A percentile compares a stretch with the other conserved stretches of the same genome.
Evolutionary conservation across 176 grass and related monocot species (phyloP).

Genomic region (Triticum urartu): DNA sequence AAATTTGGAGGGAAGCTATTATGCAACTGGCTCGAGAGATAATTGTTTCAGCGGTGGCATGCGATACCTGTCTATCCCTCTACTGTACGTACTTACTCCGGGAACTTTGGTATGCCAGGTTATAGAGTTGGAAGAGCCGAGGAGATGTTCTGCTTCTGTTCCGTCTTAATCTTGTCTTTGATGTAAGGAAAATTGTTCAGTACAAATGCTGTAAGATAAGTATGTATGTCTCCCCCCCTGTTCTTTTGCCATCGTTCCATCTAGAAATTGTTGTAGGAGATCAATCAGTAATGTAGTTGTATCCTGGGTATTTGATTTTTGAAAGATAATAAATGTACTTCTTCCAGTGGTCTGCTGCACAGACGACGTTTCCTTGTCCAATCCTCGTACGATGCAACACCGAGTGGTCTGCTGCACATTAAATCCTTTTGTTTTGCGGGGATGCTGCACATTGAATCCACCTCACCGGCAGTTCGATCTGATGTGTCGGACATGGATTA

Average conservation of each 20-base stretch:
- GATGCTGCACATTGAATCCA: too few relatives aligned
- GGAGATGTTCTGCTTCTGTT: slow-evolving; percentile 1
- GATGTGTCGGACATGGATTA: too few relatives aligned
- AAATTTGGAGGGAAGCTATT: background rate
- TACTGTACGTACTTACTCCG: slow-evolving; percentile 32
- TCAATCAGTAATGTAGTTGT: background rate
- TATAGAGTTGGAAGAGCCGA: slow-evolving; percentile 43
- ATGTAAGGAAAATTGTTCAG: background rate
- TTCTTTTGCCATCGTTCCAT: background rate
- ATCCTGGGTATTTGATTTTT: background rate
- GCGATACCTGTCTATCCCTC: background rate
- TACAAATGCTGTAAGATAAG: slow-evolving; percentile 35
- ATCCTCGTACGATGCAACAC: background rate
- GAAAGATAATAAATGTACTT: background rate
- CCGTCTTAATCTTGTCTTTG: background rate
- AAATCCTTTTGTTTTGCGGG: background rate
- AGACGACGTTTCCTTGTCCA: too few relatives aligned
- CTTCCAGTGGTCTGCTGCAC: background rate
- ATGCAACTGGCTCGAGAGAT: background rate
- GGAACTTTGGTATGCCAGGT: slow-evolving; percentile 43
- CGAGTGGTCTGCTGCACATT: background rate
- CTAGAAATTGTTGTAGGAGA: background rate
- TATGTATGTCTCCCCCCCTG: background rate
- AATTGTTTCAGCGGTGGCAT: slow-evolving; percentile 5
- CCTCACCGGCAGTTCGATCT: too few relatives aligned